These are phyloP conservation scores for Conticribra guillardii DNA, from an alignment of 108 stramenopile genomes.

Conservation along the genomic window DNA sequence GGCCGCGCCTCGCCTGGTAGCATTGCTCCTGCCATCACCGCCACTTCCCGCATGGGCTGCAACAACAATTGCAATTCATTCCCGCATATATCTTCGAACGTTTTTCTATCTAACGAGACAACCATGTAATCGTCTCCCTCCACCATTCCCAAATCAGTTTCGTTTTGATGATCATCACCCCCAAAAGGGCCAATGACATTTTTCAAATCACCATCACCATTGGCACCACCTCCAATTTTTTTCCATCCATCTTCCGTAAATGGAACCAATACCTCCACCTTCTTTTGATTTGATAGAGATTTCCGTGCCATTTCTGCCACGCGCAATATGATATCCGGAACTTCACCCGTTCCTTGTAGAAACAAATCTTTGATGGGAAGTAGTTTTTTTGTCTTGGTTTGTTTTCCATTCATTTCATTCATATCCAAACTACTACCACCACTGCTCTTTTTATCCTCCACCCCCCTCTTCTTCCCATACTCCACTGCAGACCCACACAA, in stretches of 20 bases:
- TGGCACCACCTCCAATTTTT: conserved; percentile 19
- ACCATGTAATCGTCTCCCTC: conserved; percentile 47
- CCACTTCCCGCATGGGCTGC: conserved; percentile 82
- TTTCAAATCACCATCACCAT: not conserved
- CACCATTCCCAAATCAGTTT: conserved; percentile 12
- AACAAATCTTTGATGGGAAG: conserved; percentile 34
- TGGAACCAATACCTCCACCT: conserved; percentile 63
- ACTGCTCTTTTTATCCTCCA: not conserved
- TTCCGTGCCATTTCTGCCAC: conserved; percentile 75
- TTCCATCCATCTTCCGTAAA: conserved; percentile 73
- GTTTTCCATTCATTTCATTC: no score
- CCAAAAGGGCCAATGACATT: conserved; percentile 44
- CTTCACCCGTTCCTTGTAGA: conserved; percentile 39
- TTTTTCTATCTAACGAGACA: conserved; percentile 51
- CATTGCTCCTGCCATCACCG: conserved; percentile 81
- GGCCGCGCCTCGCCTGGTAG: conserved; percentile 86
- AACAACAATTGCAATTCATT: conserved; percentile 71
- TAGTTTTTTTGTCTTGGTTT: not conserved
- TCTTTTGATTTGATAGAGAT: conserved; percentile 70
- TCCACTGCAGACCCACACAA: conserved; percentile 41
- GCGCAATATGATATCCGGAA: conserved; percentile 56
- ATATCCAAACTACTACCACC: no score
- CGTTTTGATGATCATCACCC: conserved; percentile 3
- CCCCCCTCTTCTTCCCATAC: conserved; percentile 40
- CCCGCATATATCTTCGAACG: conserved; percentile 68